These are phyloP conservation scores for Fistulifera solaris DNA, from an alignment of 108 stramenopile species.

Conservation along the genomic window DNA sequence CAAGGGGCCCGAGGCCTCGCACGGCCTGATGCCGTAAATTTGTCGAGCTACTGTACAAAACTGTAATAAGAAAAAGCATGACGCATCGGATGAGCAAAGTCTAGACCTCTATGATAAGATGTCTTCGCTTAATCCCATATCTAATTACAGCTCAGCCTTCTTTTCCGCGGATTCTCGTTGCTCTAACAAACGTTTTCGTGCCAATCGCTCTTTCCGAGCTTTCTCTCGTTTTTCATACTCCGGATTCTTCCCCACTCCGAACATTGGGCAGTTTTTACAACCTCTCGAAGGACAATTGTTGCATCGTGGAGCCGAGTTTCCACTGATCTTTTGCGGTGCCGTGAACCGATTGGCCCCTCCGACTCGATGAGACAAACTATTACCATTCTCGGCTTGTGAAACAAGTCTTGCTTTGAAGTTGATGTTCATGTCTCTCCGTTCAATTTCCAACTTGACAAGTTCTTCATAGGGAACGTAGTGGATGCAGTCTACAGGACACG, in stretches of 20 bases:
- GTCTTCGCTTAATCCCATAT: too few relatives aligned
- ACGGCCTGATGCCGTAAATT: too few relatives aligned
- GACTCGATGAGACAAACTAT: slow-evolving; percentile 24
- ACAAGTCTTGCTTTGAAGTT: slow-evolving; percentile 69
- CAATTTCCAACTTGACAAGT: slow-evolving; percentile 66
- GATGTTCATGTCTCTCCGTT: slow-evolving; percentile 75
- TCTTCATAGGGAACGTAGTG: slow-evolving; percentile 86
- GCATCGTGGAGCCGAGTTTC: slow-evolving; percentile 48
- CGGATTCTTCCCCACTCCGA: slow-evolving; percentile 83
- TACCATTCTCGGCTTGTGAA: slow-evolving; percentile 22
- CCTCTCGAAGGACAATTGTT: slow-evolving; percentile 37
- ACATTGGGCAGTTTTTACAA: slow-evolving; percentile 84
- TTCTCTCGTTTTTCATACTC: slow-evolving; percentile 69
- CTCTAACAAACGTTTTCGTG: slow-evolving; percentile 51
- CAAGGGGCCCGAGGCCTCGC: too few relatives aligned
- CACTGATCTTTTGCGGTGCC: slow-evolving; percentile 57
- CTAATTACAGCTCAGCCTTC: slow-evolving; percentile 89
- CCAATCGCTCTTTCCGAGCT: slow-evolving; percentile 34
- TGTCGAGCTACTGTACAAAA: too few relatives aligned
- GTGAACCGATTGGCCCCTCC: slow-evolving; percentile 49
- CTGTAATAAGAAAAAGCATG: too few relatives aligned
- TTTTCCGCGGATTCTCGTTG: slow-evolving; percentile 83
- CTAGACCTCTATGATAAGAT: too few relatives aligned
- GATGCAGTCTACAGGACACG: slow-evolving; percentile 92
- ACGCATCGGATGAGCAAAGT: too few relatives aligned